These are phyloP conservation scores for Globisporangium perplexum DNA, from an alignment of 352 stramenopile species.

Conservation along the genomic window DNA sequence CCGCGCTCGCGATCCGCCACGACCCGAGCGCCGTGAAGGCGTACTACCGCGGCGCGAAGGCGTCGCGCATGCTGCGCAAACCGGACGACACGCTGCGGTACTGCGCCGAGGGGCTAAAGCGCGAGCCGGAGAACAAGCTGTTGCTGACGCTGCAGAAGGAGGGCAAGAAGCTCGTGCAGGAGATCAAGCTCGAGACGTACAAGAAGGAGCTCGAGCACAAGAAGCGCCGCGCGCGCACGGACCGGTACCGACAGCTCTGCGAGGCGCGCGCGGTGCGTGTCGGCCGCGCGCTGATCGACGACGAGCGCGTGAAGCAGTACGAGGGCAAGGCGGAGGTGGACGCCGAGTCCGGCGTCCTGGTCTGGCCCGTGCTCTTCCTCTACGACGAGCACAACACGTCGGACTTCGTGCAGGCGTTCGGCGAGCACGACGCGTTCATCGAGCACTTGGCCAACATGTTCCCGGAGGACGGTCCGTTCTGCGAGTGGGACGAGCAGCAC, in stretches of 20 bases:
- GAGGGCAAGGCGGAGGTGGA: conserved; percentile 78
- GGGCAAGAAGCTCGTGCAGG: conserved; percentile 47
- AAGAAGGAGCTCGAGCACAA: conserved; percentile 63
- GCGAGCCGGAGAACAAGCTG: conserved; percentile 74
- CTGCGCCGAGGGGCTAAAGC: conserved; percentile 66
- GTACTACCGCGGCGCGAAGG: conserved; percentile 82
- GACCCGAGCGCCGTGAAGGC: conserved; percentile 78
- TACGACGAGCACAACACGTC: conserved; percentile 84
- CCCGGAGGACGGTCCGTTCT: conserved; percentile 78
- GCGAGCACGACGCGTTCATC: conserved; percentile 74
- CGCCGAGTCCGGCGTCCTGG: conserved; percentile 47
- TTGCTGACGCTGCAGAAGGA: conserved; percentile 65
- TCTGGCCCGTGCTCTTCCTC: conserved; percentile 80
- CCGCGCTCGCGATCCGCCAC: conserved; percentile 61
- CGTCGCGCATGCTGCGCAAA: conserved; percentile 73
- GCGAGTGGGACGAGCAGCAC: conserved; percentile 66
- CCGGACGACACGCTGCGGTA: conserved; percentile 78
- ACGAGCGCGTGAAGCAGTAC: conserved; percentile 78
- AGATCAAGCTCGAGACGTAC: conserved; percentile 55
- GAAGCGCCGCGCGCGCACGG: conserved; percentile 54
- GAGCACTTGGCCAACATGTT: conserved; percentile 89
- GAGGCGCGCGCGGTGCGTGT: conserved; percentile 55
- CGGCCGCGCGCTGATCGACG: conserved; percentile 65
- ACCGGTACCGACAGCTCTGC: conserved; percentile 80
- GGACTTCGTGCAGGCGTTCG: conserved; percentile 80